Base-by-base conservation (phyloP, 495 filamentous ascomycete genomes). In the Apodospora peruviana region DNA sequence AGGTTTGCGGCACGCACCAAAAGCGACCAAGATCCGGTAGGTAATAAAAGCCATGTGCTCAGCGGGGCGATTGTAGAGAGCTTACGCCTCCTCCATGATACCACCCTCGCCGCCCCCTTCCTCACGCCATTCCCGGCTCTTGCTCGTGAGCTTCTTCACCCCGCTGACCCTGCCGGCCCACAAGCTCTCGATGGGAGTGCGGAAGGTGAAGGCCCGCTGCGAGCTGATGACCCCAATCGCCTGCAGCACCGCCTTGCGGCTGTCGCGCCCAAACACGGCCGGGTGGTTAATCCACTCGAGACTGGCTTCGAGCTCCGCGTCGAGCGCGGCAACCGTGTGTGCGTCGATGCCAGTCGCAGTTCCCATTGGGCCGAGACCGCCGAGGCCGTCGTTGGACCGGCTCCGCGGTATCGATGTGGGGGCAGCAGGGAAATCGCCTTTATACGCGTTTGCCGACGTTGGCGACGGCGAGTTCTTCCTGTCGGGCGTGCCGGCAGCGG, bases 271-370 rank as follows among this genome's bases (percentile, higher is more conserved):
- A 57, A 99, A 99, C 7, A 97, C 87, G 1, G 91, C 91, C 5
- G 93, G 94, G 61, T 99, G 94, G 57, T 85, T 88, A 63, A 99
- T 97, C 93, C 93, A 99, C 65, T 99, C 93, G n/a, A 99, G 74
- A n/a, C 86, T 84, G 9, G 87, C 75, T 61, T 96, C 87, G 8
- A 99, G 78, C 58, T 97, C 93, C 4, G 86, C 81, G 59, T 97
- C 93, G 14, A 99, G 81, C 4, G 94, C 94, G 17, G 79, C 74
- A 58, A 97, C 87, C 3, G 88, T 93, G 23, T 75, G 69, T 4
- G 75, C 59, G 58, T 96, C 91, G 46, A 96, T 89, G 9, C 86
- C 84, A 2, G 82, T 77, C 7, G 81, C 74, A 7, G 84, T 82
- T 0, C 78, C 81, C 59, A 87, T 84, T 27, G 80, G 80, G 44